Percentiles rank a stretch among this genome's conserved stretches.
Evolutionary conservation across 257 asterid genomes (phyloP).

Genomic region (Solanum lycopersicoides): DNA sequence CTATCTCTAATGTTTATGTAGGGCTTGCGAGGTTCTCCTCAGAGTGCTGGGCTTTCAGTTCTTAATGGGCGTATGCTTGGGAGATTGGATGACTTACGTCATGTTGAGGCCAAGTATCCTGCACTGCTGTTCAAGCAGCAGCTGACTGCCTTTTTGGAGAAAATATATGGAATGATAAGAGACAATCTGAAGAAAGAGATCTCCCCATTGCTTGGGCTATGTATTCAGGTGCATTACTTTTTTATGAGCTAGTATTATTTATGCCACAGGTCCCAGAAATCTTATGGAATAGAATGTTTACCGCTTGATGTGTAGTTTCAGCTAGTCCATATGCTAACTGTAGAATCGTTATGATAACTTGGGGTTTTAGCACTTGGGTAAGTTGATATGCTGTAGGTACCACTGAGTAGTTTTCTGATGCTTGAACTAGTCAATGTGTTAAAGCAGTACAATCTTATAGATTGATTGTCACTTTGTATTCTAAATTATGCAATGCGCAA

Average conservation of each 20-base stretch:
- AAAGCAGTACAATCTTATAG: neutral
- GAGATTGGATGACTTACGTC: slow-evolving; percentile 88
- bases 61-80: slow-evolving; percentile 80
- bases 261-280: neutral
- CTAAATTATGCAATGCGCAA: neutral
- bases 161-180: slow-evolving; percentile 93
- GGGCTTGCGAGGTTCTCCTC: slow-evolving; percentile 93
- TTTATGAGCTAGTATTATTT: neutral
- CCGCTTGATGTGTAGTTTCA: neutral
- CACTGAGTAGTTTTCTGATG: neutral
- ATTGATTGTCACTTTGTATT: neutral
- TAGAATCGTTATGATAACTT: neutral
- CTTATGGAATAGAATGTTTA: neutral
- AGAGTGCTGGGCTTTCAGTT: slow-evolving; percentile 83
- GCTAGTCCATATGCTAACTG: neutral
- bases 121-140: slow-evolving; percentile 98
- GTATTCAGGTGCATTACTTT: slow-evolving; percentile 67
- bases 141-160: slow-evolving; percentile 98
- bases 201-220: slow-evolving; percentile 90
- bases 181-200: slow-evolving; percentile 95
- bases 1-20: slow-evolving; percentile 17
- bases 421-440: neutral
- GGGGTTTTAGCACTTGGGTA: neutral
- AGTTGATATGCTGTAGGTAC: neutral
- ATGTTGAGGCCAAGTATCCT: slow-evolving; percentile 98